Evolutionary conservation across 257 asterid genomes (phyloP), one percentile per base, ranked within the genome.

Genomic region (Rehmannia glutinosa): DNA sequence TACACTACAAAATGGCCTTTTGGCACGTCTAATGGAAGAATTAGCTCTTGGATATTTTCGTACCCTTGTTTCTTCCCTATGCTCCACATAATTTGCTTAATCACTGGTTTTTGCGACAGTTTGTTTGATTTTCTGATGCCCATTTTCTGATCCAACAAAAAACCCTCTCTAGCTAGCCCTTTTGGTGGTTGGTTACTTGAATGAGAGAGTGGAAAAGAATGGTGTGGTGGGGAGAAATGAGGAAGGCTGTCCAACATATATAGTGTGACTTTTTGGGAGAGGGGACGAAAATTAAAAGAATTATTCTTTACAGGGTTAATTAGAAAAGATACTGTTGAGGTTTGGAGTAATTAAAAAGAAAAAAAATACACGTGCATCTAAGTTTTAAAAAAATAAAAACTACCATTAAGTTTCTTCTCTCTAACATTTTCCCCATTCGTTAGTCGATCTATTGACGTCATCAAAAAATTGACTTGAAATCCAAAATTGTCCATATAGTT

Each of bases 21-120:
- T 11, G 92, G 88, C 4, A 85, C 91, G 45, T 85, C 91, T 61
- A 82, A 0, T 0, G 88, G 86, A n/a, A n/a, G n/a, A n/a, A n/a
- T n/a, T 4, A 73, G 70, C 28, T 84, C 86, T 52, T 71, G 78
- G 7, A 74, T 87, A 43, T 32, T 43, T 21, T 65, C 74, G 19
- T 35, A 68, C 17, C 82, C 80, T 1, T 80, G 73, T 8, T 70
- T 77, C 64, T 58, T 83, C 0, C 86, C 83, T 20, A 83, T 12
- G 77, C 80, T 82, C 3, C 88, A 84, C 72, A 84, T 49, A 1
- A 86, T 84, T 43, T 76, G 81, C 80, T 80, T 86, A 15, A 86
- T 78, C 64, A 80, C 20, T 27, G 90, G 85, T 0, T 66, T 76
- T 70, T 81, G 89, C 19, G 89, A 77, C 17, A 75, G 54, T 54